These are phyloP conservation scores for Coccomyxa sp. DNA, from an alignment of 139 green algal species.

Conservation along the genomic window DNA sequence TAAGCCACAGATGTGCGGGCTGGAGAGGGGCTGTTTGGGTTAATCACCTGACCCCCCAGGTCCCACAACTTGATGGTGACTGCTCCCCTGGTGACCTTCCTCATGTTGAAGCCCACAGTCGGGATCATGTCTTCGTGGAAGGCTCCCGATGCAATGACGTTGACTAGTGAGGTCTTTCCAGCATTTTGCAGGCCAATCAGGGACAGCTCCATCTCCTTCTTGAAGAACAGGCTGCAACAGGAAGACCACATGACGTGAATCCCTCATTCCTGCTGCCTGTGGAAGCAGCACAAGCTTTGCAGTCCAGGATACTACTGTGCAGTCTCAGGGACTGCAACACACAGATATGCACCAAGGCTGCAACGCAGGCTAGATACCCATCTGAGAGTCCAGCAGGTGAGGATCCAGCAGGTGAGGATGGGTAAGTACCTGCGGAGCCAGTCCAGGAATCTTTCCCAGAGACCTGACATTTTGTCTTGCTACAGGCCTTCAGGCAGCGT, in stretches of 20 bases:
- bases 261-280: no score
- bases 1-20: no score
- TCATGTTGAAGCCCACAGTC: constrained; percentile 99
- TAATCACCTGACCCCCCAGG: constrained; percentile 85
- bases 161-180: constrained; percentile 95
- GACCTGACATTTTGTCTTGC: constrained; percentile 10
- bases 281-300: no score
- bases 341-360: constrained; percentile 3
- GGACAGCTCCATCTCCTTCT: constrained; percentile 97
- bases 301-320: no score
- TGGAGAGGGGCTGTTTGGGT: no score
- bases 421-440: constrained; percentile 50
- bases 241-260: neutral
- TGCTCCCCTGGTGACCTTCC: constrained; percentile 91
- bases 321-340: no score
- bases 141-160: constrained; percentile 86
- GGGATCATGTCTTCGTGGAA: constrained; percentile 92
- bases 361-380: no score
- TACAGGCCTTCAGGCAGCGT: neutral
- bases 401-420: no score
- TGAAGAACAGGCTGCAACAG: constrained; percentile 86
- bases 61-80: constrained; percentile 99
- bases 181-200: constrained; percentile 97
- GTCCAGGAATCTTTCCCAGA: constrained; percentile 44
- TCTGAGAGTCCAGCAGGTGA: no score